phyloP scores from a whole-genome alignment of 768 basidiomycete species.

The Cystobasidium onofrii region DNA sequence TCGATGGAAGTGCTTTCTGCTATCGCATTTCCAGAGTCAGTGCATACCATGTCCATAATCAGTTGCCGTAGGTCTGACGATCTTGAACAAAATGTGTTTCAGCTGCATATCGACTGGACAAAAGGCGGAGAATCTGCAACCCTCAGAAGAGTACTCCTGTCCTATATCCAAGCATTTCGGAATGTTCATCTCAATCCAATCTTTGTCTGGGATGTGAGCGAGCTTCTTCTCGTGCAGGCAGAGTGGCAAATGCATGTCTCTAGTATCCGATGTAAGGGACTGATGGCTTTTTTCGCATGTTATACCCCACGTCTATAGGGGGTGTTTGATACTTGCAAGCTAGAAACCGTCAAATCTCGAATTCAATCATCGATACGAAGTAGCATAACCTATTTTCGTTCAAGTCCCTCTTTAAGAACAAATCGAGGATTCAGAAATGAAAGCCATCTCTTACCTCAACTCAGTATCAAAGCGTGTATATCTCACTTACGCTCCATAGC shows the following conservation, averaged over 20 bases:
- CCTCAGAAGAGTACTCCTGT: neutral
- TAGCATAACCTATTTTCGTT: slow-evolving; percentile 16
- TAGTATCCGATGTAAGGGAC: no score
- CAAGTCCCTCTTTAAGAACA: neutral
- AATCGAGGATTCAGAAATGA: slow-evolving; percentile 16
- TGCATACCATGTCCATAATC: neutral
- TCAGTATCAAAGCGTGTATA: slow-evolving; percentile 3
- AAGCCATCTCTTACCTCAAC: neutral
- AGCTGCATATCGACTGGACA: slow-evolving; percentile 28
- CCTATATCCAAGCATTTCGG: slow-evolving; percentile 2
- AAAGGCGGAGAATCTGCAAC: slow-evolving; percentile 4
- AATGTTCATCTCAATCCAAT: neutral
- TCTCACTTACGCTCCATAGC: neutral
- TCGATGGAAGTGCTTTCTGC: slow-evolving; percentile 16
- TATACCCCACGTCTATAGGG: neutral
- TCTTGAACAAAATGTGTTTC: neutral
- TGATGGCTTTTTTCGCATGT: neutral
- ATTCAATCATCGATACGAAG: neutral
- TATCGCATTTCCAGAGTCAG: slow-evolving; percentile 16
- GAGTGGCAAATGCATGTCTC: neutral
- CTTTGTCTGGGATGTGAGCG: slow-evolving; percentile 29
- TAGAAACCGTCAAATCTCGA: slow-evolving; percentile 3
- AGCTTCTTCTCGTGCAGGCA: neutral
- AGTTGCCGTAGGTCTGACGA: neutral
- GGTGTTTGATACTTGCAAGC: neutral